Conservation (phyloP, 2,329 filamentous ascomycete genomes). For the Diplodia mutila region DNA sequence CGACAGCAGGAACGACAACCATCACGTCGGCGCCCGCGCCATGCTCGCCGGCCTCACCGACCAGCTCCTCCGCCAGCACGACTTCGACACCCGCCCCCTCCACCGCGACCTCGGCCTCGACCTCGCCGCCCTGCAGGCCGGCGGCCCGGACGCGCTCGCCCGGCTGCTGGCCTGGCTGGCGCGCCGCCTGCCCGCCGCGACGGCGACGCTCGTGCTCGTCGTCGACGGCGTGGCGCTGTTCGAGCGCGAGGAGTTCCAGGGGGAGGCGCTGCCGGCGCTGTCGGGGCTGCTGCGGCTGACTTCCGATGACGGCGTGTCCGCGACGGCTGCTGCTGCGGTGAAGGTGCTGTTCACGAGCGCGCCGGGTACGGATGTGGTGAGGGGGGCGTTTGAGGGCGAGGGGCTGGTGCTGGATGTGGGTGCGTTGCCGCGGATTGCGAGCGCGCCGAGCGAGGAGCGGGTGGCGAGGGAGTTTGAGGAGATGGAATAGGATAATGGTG, state of each 20-base stretch:
- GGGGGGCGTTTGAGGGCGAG: background rate
- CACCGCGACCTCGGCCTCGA: background rate
- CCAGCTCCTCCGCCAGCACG: background rate
- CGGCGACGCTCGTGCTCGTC: constrained; percentile 20
- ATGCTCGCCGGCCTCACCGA: background rate
- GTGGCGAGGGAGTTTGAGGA: background rate
- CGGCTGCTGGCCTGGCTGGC: background rate
- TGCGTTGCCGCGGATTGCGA: background rate
- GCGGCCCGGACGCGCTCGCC: background rate
- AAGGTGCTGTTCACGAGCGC: background rate
- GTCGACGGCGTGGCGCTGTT: constrained; percentile 20
- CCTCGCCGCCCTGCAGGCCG: background rate
- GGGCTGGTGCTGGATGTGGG: background rate
- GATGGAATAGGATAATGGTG: background rate
- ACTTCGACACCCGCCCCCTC: background rate
- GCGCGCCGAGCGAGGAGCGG: background rate
- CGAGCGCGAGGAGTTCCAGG: constrained; percentile 20
- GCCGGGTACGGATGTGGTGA: background rate
- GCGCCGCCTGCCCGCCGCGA: background rate
- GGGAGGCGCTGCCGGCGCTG: constrained; percentile 8
- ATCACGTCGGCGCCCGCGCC: background rate
- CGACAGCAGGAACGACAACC: background rate
- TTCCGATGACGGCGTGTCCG: background rate
- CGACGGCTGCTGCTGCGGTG: background rate
- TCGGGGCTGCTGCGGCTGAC: background rate